Conservation (phyloP, 2,329 filamentous ascomycete genomes). For the Trichophyton simii region DNA sequence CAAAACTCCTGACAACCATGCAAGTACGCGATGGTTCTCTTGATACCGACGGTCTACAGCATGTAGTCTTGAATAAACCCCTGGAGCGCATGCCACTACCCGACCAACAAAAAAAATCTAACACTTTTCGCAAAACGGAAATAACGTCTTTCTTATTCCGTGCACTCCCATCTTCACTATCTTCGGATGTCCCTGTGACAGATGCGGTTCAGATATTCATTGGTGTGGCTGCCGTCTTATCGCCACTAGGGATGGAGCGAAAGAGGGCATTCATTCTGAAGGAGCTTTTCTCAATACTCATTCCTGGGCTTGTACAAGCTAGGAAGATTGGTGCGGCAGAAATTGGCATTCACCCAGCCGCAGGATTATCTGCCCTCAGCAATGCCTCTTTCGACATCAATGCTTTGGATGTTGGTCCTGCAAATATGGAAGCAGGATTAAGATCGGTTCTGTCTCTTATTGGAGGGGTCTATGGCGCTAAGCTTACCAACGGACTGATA, state of each 20-base stretch:
- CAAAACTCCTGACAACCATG: slow-evolving; percentile 41
- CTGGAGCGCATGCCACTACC: slow-evolving; percentile 24
- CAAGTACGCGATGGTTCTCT: slow-evolving; percentile 40
- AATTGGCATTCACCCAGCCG: slow-evolving; percentile 86
- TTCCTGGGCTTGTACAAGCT: slow-evolving; percentile 76
- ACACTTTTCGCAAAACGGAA: slow-evolving; percentile 45
- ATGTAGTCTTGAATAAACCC: slow-evolving; percentile 46
- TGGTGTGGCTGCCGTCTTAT: slow-evolving; percentile 77
- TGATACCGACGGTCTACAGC: slow-evolving; percentile 40
- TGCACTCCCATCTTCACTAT: slow-evolving; percentile 53
- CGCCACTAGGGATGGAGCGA: slow-evolving; percentile 63
- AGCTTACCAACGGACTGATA: not conserved
- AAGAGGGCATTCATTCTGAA: slow-evolving; percentile 86
- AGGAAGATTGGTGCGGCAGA: slow-evolving; percentile 90
- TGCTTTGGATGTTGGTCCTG: slow-evolving; percentile 29
- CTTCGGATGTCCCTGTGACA: slow-evolving; percentile 53
- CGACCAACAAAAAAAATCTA: slow-evolving; percentile 25
- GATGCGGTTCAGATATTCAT: slow-evolving; percentile 70
- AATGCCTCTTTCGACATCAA: slow-evolving; percentile 36
- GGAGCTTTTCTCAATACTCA: slow-evolving; percentile 70
- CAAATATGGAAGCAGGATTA: slow-evolving; percentile 32
- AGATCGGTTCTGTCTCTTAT: slow-evolving; percentile 27
- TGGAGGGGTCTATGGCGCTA: slow-evolving; percentile 30
- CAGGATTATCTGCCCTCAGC: slow-evolving; percentile 64
- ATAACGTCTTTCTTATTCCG: slow-evolving; percentile 55